These are phyloP conservation scores for Periconia digitata DNA, from an alignment of 2,329 filamentous ascomycete species.

Conservation along the genomic window DNA sequence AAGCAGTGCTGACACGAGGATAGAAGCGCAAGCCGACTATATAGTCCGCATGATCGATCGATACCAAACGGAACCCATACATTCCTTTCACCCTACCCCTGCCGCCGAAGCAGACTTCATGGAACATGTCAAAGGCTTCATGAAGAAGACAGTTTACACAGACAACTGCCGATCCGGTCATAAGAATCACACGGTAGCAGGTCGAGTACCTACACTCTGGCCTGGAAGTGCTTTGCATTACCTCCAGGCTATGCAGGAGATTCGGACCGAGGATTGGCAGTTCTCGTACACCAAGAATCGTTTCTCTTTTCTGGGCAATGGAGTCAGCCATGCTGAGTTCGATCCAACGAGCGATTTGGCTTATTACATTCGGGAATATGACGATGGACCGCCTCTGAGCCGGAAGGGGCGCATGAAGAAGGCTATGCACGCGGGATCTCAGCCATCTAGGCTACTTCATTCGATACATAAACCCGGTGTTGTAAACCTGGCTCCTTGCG, in stretches of 20 bases:
- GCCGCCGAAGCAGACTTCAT: constrained; percentile 48
- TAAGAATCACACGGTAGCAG: constrained; percentile 45
- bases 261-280: constrained; percentile 46
- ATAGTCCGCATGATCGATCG: constrained; percentile 47
- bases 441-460: background rate
- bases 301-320: constrained; percentile 48
- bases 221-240: constrained; percentile 56
- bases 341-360: constrained; percentile 45
- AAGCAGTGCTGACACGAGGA: constrained; percentile 44
- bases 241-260: constrained; percentile 39
- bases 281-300: constrained; percentile 34
- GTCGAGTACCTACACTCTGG: constrained; percentile 48
- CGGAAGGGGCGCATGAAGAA: background rate
- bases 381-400: constrained; percentile 24
- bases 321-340: constrained; percentile 47
- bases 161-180: constrained; percentile 50
- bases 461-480: background rate
- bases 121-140: constrained; percentile 49
- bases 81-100: constrained; percentile 44
- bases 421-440: background rate
- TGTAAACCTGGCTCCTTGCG: background rate
- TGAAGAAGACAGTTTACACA: constrained; percentile 55
- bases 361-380: constrained; percentile 42
- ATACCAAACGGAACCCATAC: constrained; percentile 51
- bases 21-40: constrained; percentile 41